Base-by-base conservation (phyloP, 2,329 filamentous ascomycete species). In the Curvularia sp. region DNA sequence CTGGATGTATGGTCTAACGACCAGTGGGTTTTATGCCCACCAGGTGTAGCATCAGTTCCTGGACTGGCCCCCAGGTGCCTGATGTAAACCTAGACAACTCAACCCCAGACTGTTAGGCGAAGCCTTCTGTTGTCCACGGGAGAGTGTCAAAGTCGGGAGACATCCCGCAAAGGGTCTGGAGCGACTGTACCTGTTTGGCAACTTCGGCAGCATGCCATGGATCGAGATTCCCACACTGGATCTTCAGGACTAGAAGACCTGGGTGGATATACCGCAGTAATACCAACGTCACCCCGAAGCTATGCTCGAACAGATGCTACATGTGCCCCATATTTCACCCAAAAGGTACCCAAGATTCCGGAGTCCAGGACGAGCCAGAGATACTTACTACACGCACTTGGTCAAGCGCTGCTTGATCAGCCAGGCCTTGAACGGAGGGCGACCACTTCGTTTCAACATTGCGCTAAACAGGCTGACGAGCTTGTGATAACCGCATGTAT, bases 21-120 rank as follows among this genome's bases (percentile, higher is more conserved):
- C 22, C 41, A 43, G 22, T 26, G 41, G 41, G 24, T 24, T 43
- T 12, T 20, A 12, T 20, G 26, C 22, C 20, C 10, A 39, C 35
- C 13, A 38, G 13, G 33, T 24, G 57, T 38, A 57, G 56, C 56
- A 60, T 55, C 35, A 42, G 56, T 47, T 46, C n/a, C 53, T 49
- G 61, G 58, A 44, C 47, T 61, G 58, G 57, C 60, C 58, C 42
- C 57, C 53, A 46, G 43, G 44, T 26, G 44, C 49, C 46, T 56
- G 58, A 38, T 60, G 56, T 49, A 31, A 46, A 20, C 35, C n/a
- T 43, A 18, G 3, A 20, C 15, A 51, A 28, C 31, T 51, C 35
- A 42, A 24, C 22, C 49, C 24, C 20, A n/a, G 31, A 28, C 47
- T 6, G 4, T 18, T 28, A 31, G 47, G 33, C 15, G 15, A 18